Conservation (phyloP, 1,139 yeast genomes). For the Williopsis jadinii region DNA sequence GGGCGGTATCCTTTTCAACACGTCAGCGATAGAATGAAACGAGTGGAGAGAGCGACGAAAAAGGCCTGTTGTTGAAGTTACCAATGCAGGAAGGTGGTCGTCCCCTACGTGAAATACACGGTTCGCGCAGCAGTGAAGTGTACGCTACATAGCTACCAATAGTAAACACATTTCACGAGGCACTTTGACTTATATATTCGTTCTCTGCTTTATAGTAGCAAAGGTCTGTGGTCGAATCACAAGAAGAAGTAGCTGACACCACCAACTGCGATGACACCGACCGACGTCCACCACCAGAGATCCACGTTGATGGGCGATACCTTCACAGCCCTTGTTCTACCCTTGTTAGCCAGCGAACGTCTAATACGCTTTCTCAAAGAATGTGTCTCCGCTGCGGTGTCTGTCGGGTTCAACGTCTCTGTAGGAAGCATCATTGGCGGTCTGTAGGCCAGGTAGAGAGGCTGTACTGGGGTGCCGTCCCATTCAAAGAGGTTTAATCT, state of each 20-base stretch:
- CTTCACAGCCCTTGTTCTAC: constrained; percentile 67
- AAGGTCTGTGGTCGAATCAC: neutral
- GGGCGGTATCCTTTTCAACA: too few relatives aligned
- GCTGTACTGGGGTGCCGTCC: constrained; percentile 81
- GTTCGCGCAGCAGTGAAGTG: too few relatives aligned
- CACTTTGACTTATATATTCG: too few relatives aligned
- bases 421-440: constrained; percentile 98
- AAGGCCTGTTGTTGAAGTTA: too few relatives aligned
- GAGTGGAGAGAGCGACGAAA: too few relatives aligned
- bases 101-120: too few relatives aligned
- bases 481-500: constrained; percentile 67
- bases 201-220: too few relatives aligned
- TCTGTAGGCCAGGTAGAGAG: constrained; percentile 81
- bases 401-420: constrained; percentile 79
- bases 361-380: constrained; percentile 42
- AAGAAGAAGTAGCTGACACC: constrained; percentile 16
- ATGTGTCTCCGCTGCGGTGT: constrained; percentile 25
- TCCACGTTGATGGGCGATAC: constrained; percentile 39
- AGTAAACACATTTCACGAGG: too few relatives aligned
- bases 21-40: too few relatives aligned
- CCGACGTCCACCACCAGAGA: constrained; percentile 36
- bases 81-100: too few relatives aligned
- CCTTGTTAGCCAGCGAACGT: constrained; percentile 73
- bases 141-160: too few relatives aligned
- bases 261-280: constrained; percentile 18